Base-by-base conservation (phyloP, 441 rosid species). In the Erodium chrysanthum region DNA sequence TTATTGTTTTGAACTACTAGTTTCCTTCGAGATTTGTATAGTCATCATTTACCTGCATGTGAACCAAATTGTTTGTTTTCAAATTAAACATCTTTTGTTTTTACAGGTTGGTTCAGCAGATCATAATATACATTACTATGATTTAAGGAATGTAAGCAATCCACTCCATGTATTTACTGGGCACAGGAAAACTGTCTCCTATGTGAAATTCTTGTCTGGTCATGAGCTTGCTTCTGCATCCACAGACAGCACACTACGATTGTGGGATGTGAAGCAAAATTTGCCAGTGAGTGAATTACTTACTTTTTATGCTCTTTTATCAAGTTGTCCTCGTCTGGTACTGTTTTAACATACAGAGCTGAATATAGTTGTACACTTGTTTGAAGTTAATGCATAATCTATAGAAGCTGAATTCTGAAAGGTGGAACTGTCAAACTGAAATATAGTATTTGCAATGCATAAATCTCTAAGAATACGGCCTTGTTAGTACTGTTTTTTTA, bases 221-320 rank as follows among this genome's bases (percentile, higher is more conserved):
- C 81, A 83, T 37, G 99, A 95, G 86, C 99, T 92, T 73, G 93
- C 97, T 76, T 95, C 98, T 70, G 99, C 98, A 50, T 95, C 99
- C 18, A 95, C 98, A 8, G 99, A 95, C 81, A 91, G 95, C 82
- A 92, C 99, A 9, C 81, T 95, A 73, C 82, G 98, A 23, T 79
- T 92, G 59, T 92, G 99, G 99, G 97, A 95, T 70, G 97, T 95
- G 67, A 90, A 90, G 81, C 88, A 92, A 65, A 88, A 92, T 72
- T 63, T 85, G 48, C 95, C 92, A 0, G 99, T 89, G 74, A 85
- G 88, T 85, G 56, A 40, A n/a, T 31, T 75, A 58, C 25, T 64
- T 29, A 29, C 1, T 61, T 37, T 15, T 8, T 25, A 58, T 48
- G 44, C 25, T 27, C n/a, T 5, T 62, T 74, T 70, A 27, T 66